Evolutionary conservation across 257 asterid species (phyloP).

Genomic region (Gentiana dahurica): DNA sequence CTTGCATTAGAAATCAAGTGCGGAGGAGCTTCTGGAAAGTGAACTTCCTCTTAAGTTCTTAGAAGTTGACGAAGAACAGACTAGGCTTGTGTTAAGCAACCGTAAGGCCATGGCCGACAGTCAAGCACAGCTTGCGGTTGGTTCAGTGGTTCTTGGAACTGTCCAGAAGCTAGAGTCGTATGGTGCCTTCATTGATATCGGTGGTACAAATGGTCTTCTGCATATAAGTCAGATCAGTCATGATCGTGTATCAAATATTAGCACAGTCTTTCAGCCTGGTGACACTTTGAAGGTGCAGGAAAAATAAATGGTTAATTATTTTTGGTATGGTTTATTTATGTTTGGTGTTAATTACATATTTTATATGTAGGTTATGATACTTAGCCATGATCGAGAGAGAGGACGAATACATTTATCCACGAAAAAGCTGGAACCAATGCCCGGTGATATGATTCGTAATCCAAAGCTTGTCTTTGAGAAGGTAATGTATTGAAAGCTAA

Average conservation of each 20-base stretch:
- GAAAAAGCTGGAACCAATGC: constrained; percentile 95
- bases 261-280: constrained; percentile 92
- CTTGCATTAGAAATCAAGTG: constrained; percentile 62
- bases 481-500: constrained; percentile 25
- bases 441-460: constrained; percentile 98
- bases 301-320: constrained; percentile 1
- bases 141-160: constrained; percentile 83
- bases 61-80: constrained; percentile 86
- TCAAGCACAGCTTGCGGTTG: constrained; percentile 96
- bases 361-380: constrained; percentile 72
- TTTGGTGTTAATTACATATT: constrained; percentile 3
- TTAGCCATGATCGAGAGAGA: constrained; percentile 98
- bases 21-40: constrained; percentile 80
- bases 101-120: constrained; percentile 97
- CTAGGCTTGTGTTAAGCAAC: constrained; percentile 82
- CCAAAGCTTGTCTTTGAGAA: constrained; percentile 92
- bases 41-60: constrained; percentile 87
- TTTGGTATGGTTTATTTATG: constrained; percentile 4
- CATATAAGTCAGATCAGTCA: constrained; percentile 97
- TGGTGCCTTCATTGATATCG: constrained; percentile 96
- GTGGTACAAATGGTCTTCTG: constrained; percentile 89
- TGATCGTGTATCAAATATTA: constrained; percentile 86
- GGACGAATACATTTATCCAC: constrained; percentile 95
- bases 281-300: constrained; percentile 72
- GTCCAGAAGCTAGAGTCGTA: constrained; percentile 96